Percentiles rank a stretch among this genome's conserved stretches.
Conservation (phyloP, 164 flowering plant species). For the Warburgia ugandensis region DNA sequence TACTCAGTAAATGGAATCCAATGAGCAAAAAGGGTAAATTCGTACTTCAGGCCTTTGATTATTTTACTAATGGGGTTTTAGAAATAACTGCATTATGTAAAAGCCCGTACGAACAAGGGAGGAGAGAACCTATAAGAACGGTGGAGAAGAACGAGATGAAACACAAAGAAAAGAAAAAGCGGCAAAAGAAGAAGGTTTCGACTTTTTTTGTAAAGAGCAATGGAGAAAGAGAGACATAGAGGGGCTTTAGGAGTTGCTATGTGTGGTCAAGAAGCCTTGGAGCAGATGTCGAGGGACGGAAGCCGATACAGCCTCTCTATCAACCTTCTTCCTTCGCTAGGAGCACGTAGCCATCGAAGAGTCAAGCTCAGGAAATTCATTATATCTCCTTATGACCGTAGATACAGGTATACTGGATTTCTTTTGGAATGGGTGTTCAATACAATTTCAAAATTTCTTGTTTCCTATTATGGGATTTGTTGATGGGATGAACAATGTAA, state of each 20-base stretch:
- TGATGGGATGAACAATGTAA: too few species aligned
- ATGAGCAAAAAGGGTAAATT: too few species aligned
- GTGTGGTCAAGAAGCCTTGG: conserved; percentile 49
- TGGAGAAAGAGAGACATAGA: conserved; percentile 10
- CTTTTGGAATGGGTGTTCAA: background rate
- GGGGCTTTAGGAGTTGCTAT: conserved; percentile 32
- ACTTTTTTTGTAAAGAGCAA: too few species aligned
- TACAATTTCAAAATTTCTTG: background rate
- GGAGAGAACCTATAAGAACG: too few species aligned
- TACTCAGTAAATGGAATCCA: too few species aligned
- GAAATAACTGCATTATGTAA: too few species aligned
- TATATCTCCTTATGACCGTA: conserved; percentile 73
- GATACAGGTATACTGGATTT: conserved; percentile 48
- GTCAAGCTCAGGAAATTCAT: conserved; percentile 53
- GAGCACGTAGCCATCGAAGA: conserved; percentile 69
- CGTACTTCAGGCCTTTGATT: too few species aligned
- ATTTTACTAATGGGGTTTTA: too few species aligned
- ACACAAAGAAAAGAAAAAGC: too few species aligned
- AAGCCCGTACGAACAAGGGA: too few species aligned
- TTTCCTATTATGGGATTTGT: background rate
- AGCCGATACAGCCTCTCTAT: conserved; percentile 80
- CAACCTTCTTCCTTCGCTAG: conserved; percentile 82
- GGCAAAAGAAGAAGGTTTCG: too few species aligned
- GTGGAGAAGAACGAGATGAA: too few species aligned
- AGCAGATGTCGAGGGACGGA: conserved; percentile 69